Percentiles rank a stretch among this genome's conserved stretches.
These are phyloP conservation scores for Xylaria cubensis DNA, from an alignment of 495 filamentous ascomycete species.

Conservation along the genomic window DNA sequence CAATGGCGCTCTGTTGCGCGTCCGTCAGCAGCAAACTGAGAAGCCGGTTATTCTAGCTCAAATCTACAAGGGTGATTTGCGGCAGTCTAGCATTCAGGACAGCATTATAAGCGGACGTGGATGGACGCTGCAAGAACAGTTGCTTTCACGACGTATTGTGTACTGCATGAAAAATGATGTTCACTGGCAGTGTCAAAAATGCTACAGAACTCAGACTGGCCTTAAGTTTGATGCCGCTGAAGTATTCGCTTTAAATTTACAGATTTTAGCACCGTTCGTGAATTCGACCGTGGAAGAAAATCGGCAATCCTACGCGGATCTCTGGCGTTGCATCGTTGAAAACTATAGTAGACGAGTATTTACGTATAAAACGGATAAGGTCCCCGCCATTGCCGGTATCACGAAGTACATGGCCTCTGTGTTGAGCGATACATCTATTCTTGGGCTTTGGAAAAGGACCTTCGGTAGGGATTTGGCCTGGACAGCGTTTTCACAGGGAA, in stretches of 20 bases:
- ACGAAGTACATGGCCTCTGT: neutral
- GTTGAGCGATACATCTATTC: neutral
- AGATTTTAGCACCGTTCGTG: neutral
- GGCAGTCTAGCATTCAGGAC: neutral
- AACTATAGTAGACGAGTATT: neutral
- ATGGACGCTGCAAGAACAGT: neutral
- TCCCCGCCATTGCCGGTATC: neutral
- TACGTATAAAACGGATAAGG: neutral
- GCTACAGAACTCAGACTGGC: neutral
- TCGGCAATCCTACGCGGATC: neutral
- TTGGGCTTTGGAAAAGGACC: neutral
- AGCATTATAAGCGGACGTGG: neutral
- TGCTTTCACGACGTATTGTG: neutral
- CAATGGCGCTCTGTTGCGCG: neutral
- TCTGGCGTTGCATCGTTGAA: neutral
- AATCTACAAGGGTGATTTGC: neutral
- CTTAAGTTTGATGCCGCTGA: neutral
- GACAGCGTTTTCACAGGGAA: neutral
- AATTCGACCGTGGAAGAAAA: neutral
- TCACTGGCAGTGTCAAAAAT: neutral
- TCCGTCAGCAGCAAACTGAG: neutral
- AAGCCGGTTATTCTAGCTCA: neutral
- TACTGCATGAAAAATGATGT: neutral
- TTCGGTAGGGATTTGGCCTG: neutral
- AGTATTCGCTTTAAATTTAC: neutral